These are phyloP conservation scores for Neopestalotiopsis clavispora DNA, from an alignment of 2,329 filamentous ascomycete species.

Conservation along the genomic window DNA sequence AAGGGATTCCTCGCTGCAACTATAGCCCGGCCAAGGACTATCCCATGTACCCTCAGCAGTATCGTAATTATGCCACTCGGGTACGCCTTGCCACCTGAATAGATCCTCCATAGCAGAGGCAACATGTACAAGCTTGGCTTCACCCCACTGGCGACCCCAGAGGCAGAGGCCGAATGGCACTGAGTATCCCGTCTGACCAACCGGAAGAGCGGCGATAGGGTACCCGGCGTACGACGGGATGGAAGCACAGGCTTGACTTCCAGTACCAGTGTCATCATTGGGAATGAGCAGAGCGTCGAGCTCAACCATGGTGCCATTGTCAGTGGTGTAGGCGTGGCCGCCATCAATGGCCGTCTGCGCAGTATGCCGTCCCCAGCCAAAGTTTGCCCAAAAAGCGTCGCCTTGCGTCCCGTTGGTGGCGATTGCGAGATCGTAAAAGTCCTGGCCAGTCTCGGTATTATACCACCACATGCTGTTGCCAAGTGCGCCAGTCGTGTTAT, in stretches of 20 bases:
- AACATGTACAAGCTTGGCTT: background rate
- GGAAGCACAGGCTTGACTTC: constrained; percentile 16
- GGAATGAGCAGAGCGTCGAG: constrained; percentile 19
- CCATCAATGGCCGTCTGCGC: constrained; percentile 18
- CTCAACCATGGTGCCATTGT: constrained; percentile 16
- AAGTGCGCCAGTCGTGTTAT: constrained; percentile 22
- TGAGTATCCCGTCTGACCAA: background rate
- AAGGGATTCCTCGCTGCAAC: background rate
- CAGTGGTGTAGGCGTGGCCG: constrained; percentile 15
- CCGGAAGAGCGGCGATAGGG: constrained; percentile 10
- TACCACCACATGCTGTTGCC: constrained; percentile 26
- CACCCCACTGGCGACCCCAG: constrained; percentile 11
- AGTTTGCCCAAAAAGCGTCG: constrained; percentile 18
- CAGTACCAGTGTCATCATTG: constrained; percentile 17
- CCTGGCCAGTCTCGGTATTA: constrained; percentile 21
- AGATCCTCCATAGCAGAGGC: background rate
- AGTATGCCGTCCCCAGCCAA: constrained; percentile 17
- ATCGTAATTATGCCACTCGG: background rate
- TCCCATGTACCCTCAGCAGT: background rate
- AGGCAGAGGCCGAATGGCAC: background rate
- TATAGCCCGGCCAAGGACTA: background rate
- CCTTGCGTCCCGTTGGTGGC: constrained; percentile 21
- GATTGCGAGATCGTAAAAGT: constrained; percentile 20
- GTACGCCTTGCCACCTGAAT: background rate
- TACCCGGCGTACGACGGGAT: constrained; percentile 21